These are phyloP conservation scores for Stropharia rugosoannulata DNA, from an alignment of 768 basidiomycete species.

Conservation along the genomic window DNA sequence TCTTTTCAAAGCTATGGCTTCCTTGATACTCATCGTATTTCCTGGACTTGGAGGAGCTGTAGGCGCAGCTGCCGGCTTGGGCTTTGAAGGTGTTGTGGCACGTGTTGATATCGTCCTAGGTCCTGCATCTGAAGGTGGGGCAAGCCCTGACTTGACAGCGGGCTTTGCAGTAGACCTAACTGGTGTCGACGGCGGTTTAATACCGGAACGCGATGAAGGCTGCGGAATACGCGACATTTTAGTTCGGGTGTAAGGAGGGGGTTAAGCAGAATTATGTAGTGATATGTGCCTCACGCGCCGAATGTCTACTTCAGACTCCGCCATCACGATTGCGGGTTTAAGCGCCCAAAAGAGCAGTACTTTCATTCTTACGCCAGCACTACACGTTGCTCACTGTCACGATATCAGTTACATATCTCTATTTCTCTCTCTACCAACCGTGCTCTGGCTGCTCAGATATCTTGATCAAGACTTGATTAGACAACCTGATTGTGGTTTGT, in stretches of 20 bases:
- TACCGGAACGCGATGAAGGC: conserved; percentile 26
- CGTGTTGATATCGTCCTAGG: conserved; percentile 22
- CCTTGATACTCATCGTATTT: conserved; percentile 55
- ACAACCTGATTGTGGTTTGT: no score
- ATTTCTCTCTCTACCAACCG: no score
- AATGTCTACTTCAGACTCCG: not conserved
- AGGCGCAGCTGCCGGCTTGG: conserved; percentile 3
- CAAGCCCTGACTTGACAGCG: conserved; percentile 20
- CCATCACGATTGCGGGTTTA: not conserved
- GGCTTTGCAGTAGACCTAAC: conserved; percentile 14
- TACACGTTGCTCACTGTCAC: no score
- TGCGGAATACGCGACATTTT: conserved; percentile 36
- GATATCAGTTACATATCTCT: no score
- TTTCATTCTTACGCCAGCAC: no score
- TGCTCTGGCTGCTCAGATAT: no score
- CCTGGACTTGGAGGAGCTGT: conserved; percentile 8
- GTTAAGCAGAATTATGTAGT: not conserved
- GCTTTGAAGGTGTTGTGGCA: conserved; percentile 17
- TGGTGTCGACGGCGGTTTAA: conserved; percentile 27
- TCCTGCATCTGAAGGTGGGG: conserved; percentile 13
- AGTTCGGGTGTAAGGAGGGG: not conserved
- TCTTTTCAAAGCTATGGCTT: conserved; percentile 76
- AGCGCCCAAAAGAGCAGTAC: no score
- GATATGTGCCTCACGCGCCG: not conserved
- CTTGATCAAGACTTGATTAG: no score